Evolutionary conservation across 208 protist genomes (phyloP), one percentile per base, ranked within the genome.

Genomic region (Acanthamoeba sp.): DNA sequence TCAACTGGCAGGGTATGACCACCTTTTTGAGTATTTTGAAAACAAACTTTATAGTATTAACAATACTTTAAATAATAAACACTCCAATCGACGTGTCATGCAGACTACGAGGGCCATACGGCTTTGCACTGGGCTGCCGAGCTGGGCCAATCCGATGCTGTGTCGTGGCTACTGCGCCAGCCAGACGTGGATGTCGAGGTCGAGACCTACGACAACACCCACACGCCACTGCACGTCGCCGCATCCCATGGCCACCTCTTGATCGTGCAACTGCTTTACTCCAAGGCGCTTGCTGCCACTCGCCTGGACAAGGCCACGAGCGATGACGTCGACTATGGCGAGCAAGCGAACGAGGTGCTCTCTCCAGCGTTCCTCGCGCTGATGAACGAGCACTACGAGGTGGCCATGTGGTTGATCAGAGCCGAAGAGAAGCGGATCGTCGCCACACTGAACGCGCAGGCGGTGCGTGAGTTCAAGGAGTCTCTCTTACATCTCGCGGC

Each of bases 371-470:
- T 80, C 69, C 34, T 80, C 27, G 69, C 69, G 14, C 32, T 80
- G 29, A 80, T 80, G 69, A 80, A 80, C 38, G 69, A 80, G 32
- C 69, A 80, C 69, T 80, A 80, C 69, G 69, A 80, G 16, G 69
- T 80, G 16, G 38, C 69, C 36, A 22, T 36, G 38, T 80, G 69
- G 69, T 34, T 80, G 18, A 34, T 80, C 20, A 10, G 38, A 34
- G 69, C 69, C 69, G 69, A 80, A 18, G 69, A 80, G 36, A 24
- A 32, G 36, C 69, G 29, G 20, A 16, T 80, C 36, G 36, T 34
- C 20, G 14, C 4, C 32, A 34, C 27, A 10, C 2, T 1, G 12
- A 9, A 40, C 24, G 3, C 20, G 36, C 38, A 24, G 18, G 69
- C 69, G 32, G 69, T 80, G 69, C 69, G 69, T 14, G 18, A 80